phyloP scores from a whole-genome alignment of 2,329 filamentous ascomycete genomes.

The Chaetomiaceae sp. region DNA sequence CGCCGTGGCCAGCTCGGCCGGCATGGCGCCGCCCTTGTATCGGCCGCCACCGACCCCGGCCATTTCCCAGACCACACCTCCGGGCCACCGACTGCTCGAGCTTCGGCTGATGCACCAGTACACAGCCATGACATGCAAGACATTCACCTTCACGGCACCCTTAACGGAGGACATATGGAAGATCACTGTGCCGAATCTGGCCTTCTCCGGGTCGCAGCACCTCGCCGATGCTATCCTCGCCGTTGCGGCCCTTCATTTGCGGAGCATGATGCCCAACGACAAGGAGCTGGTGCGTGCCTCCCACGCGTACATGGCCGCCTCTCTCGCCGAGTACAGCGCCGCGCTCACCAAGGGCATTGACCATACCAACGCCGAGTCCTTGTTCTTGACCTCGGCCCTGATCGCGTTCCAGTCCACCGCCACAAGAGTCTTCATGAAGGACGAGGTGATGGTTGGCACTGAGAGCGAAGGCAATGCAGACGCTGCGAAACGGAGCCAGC shows the following conservation, averaged over 20 bases:
- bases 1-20: slow-evolving; percentile 21
- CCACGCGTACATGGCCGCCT: slow-evolving; percentile 61
- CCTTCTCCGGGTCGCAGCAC: slow-evolving; percentile 55
- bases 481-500: slow-evolving; percentile 12
- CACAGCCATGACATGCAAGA: slow-evolving; percentile 56
- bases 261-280: slow-evolving; percentile 54
- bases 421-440: slow-evolving; percentile 57
- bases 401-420: slow-evolving; percentile 65
- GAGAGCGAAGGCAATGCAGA: slow-evolving; percentile 27
- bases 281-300: slow-evolving; percentile 57
- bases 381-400: slow-evolving; percentile 59
- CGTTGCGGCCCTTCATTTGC: slow-evolving; percentile 59
- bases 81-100: slow-evolving; percentile 50
- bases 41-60: slow-evolving; percentile 34
- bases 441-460: slow-evolving; percentile 38
- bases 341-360: slow-evolving; percentile 54
- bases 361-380: slow-evolving; percentile 55
- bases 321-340: slow-evolving; percentile 56
- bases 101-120: slow-evolving; percentile 62
- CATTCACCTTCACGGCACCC: slow-evolving; percentile 51
- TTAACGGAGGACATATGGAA: slow-evolving; percentile 55
- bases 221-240: slow-evolving; percentile 61
- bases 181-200: slow-evolving; percentile 55
- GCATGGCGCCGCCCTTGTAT: slow-evolving; percentile 34
- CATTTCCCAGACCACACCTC: slow-evolving; percentile 34